phyloP scores from a whole-genome alignment of 306 rosid species.

The Spatholobus suberectus region DNA sequence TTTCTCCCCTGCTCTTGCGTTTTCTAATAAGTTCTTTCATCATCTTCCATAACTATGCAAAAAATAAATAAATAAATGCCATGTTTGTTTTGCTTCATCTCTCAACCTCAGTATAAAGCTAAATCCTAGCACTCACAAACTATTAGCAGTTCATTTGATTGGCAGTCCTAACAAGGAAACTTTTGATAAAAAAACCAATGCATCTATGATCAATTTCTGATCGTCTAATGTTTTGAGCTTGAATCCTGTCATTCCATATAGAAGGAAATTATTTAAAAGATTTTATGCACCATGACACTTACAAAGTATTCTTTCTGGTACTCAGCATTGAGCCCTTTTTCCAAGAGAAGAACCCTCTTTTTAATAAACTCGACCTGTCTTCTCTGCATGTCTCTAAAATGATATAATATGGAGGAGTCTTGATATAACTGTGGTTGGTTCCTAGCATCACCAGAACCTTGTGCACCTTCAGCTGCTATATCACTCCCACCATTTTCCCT shows the following conservation, averaged over 20 bases:
- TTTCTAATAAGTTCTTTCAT: constrained; percentile 22
- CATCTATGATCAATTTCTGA: constrained; percentile 4
- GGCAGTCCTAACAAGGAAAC: constrained; percentile 20
- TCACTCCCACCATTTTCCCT: constrained; percentile 76
- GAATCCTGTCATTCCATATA: constrained; percentile 11
- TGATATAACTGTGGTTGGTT: constrained; percentile 66
- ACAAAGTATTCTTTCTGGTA: constrained; percentile 87
- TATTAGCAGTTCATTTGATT: constrained; percentile 6
- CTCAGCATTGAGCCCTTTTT: constrained; percentile 91
- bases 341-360: constrained; percentile 97
- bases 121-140: constrained; percentile 19
- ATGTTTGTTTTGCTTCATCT: neutral
- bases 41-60: neutral
- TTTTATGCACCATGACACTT: constrained; percentile 50
- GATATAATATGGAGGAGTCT: constrained; percentile 69
- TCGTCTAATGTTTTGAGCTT: neutral
- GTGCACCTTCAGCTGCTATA: constrained; percentile 57
- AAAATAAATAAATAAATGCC: neutral
- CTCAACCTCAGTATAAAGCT: constrained; percentile 1
- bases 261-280: neutral
- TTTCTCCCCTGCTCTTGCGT: neutral
- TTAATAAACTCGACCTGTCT: constrained; percentile 93
- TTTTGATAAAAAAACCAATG: constrained; percentile 12
- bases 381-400: constrained; percentile 95
- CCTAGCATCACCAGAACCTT: constrained; percentile 65